Evolutionary conservation across 495 filamentous ascomycete genomes (phyloP).

Genomic region (Melanomma pulvis-pyrius): DNA sequence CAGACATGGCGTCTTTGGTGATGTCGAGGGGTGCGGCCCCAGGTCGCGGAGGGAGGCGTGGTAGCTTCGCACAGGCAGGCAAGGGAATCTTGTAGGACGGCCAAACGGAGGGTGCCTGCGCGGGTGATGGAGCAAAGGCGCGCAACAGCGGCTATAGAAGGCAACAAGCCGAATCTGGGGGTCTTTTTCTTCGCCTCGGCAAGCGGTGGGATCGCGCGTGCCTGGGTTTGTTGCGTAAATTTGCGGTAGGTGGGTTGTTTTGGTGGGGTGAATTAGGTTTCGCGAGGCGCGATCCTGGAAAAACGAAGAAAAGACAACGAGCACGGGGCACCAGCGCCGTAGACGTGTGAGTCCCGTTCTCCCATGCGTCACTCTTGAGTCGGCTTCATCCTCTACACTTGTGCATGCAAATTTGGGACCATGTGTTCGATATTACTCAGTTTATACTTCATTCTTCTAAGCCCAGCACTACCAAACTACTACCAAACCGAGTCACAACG

Average conservation of each 20-base stretch:
- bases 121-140: neutral
- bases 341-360: no score
- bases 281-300: slow-evolving; percentile 21
- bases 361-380: no score
- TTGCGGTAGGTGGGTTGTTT: slow-evolving; percentile 25
- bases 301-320: slow-evolving; percentile 9
- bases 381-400: no score
- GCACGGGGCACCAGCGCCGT: neutral
- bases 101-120: slow-evolving; percentile 2
- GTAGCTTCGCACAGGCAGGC: slow-evolving; percentile 9
- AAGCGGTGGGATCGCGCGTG: slow-evolving; percentile 18
- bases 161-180: neutral
- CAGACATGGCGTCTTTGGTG: slow-evolving; percentile 62
- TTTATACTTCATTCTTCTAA: no score
- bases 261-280: slow-evolving; percentile 28
- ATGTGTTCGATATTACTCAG: no score
- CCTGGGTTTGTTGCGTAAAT: slow-evolving; percentile 2
- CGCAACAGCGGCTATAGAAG: slow-evolving; percentile 5
- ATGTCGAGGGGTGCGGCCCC: slow-evolving; percentile 13
- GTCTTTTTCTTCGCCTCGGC: neutral
- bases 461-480: slow-evolving; percentile 5
- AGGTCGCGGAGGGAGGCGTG: slow-evolving; percentile 3
- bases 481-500: slow-evolving; percentile 6
- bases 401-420: no score
- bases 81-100: slow-evolving; percentile 5